Conservation (phyloP, 2,329 filamentous ascomycete genomes). For the Cadophora luteo-olivacea region DNA sequence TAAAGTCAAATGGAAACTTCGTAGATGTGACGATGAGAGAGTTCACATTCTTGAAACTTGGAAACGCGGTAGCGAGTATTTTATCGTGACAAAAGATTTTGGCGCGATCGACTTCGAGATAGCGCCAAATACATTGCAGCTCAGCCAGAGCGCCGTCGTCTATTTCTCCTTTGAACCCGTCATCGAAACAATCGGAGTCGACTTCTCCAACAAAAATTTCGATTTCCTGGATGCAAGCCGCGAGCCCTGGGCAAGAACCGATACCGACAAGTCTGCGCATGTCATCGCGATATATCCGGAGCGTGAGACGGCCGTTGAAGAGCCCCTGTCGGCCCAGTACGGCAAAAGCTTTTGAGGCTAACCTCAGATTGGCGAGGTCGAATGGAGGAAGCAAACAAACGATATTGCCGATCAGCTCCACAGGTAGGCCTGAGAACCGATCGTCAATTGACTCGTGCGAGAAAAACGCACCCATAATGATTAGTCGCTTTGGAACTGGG, state of each 20-base stretch:
- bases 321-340: background rate
- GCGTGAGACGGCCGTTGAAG: background rate
- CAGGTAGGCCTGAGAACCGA: background rate
- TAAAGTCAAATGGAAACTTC: no score
- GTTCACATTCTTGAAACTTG: background rate
- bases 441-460: background rate
- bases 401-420: background rate
- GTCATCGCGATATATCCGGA: background rate
- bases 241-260: background rate
- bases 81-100: background rate
- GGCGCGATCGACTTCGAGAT: background rate
- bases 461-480: background rate
- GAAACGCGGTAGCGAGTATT: background rate
- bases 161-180: background rate
- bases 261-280: background rate
- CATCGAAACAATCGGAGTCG: background rate
- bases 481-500: background rate
- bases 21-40: no score
- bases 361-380: background rate
- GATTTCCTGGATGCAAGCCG: background rate
- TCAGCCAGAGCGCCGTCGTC: background rate
- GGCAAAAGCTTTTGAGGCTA: background rate
- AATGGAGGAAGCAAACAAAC: background rate
- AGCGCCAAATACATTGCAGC: background rate
- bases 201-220: background rate